Percentiles rank a stretch among this genome's conserved stretches.
These are phyloP conservation scores for Candida namnaoensis DNA, from an alignment of 805 yeast species.

Conservation along the genomic window DNA sequence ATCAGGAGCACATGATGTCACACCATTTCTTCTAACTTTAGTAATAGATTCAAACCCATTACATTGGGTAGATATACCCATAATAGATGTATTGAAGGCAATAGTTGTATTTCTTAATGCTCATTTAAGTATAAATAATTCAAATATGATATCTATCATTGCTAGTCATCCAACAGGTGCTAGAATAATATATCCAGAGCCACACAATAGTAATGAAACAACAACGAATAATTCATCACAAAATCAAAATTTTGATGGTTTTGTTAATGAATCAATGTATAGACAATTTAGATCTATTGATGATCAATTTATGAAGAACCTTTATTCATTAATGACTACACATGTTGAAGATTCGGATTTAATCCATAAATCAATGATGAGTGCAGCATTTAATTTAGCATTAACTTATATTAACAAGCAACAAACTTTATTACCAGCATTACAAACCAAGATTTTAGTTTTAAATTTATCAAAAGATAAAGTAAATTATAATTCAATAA, in stretches of 20 bases:
- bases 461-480: neutral
- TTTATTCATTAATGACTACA: constrained; percentile 29
- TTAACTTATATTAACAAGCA: constrained; percentile 66
- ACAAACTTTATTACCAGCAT: constrained; percentile 24
- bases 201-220: constrained; percentile 1
- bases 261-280: constrained; percentile 61
- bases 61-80: neutral
- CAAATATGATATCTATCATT: constrained; percentile 76
- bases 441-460: constrained; percentile 29
- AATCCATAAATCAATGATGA: constrained; percentile 12
- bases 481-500: constrained; percentile 81
- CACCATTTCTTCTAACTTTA: constrained; percentile 74
- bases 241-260: constrained; percentile 5
- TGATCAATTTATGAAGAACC: constrained; percentile 54
- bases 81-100: constrained; percentile 43
- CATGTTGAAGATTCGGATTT: constrained; percentile 23
- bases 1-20: constrained; percentile 38
- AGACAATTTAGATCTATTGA: constrained; percentile 78
- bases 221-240: constrained; percentile 6
- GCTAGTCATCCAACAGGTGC: constrained; percentile 70
- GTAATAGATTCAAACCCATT: constrained; percentile 71
- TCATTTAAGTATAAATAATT: constrained; percentile 76
- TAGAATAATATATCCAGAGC: constrained; percentile 56
- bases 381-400: constrained; percentile 31
- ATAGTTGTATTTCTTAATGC: constrained; percentile 46